Evolutionary conservation across 345 rosid genomes (phyloP).

Genomic region (Dimocarpus longan): DNA sequence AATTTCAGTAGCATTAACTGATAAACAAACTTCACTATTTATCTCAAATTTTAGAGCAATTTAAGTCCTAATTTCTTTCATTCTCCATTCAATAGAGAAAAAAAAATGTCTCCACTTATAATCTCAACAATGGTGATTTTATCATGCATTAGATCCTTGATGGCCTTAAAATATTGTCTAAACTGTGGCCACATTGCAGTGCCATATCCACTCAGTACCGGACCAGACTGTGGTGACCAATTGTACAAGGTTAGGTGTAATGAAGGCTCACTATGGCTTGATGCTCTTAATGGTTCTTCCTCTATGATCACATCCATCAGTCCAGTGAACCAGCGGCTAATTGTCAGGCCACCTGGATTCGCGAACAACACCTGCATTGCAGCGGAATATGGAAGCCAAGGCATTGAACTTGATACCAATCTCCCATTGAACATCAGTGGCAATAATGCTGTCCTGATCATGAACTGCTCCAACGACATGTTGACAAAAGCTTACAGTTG

Average conservation of each 20-base stretch:
- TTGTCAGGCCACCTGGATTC: conserved; percentile 32
- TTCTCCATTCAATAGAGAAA: background rate
- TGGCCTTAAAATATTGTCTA: conserved; percentile 37
- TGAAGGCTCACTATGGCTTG: conserved; percentile 28
- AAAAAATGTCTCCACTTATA: conserved; percentile 11
- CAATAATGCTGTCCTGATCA: conserved; percentile 37
- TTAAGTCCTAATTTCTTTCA: background rate
- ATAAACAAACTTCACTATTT: background rate
- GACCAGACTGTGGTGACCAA: conserved; percentile 46
- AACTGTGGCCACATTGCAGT: conserved; percentile 43
- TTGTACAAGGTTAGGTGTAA: conserved; percentile 40
- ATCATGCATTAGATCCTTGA: conserved; percentile 27
- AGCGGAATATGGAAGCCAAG: conserved; percentile 27
- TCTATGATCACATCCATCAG: conserved; percentile 37
- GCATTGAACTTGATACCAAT: conserved; percentile 31
- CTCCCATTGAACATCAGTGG: conserved; percentile 50
- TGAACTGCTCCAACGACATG: conserved; percentile 35
- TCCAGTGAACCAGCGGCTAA: conserved; percentile 27
- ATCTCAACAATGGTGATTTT: background rate
- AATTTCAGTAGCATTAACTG: background rate
- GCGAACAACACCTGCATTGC: conserved; percentile 33
- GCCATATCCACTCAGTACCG: conserved; percentile 52
- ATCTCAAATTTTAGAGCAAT: background rate
- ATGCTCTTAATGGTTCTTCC: conserved; percentile 37
- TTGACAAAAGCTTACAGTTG: conserved; percentile 33